Evolutionary conservation across 768 basidiomycete species (phyloP).

Genomic region (Pholiota molesta): DNA sequence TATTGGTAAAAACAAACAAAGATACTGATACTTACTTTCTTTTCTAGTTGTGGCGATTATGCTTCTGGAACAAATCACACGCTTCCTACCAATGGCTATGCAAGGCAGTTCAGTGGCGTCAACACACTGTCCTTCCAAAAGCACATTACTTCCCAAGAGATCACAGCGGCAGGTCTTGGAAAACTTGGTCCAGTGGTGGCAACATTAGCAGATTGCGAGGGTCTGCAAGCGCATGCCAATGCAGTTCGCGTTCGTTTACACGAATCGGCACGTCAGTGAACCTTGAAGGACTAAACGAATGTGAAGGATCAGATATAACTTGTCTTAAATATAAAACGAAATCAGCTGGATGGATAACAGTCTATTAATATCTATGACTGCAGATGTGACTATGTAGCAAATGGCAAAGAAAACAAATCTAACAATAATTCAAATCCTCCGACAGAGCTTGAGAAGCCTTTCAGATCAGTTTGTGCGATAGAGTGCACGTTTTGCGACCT

Average conservation of each 20-base stretch:
- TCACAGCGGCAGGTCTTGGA: conserved; percentile 76
- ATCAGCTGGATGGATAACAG: conserved; percentile 14
- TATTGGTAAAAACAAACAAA: not conserved
- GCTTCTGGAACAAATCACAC: conserved; percentile 99
- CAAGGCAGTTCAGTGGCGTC: conserved; percentile 97
- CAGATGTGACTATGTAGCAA: conserved; percentile 21
- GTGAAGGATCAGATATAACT: not conserved
- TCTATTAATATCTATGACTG: conserved; percentile 35
- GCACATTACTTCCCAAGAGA: conserved; percentile 96
- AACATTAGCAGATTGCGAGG: conserved; percentile 93
- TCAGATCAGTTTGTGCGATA: conserved; percentile 79
- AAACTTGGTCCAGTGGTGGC: conserved; percentile 85
- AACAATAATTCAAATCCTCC: not conserved
- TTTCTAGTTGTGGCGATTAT: conserved; percentile 90
- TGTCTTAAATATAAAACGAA: not conserved
- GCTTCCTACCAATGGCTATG: conserved; percentile 94
- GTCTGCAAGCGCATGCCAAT: conserved; percentile 92
- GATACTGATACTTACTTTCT: conserved; percentile 5
- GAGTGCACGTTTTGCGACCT: conserved; percentile 92
- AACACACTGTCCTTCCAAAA: conserved; percentile 98
- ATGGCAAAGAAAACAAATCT: conserved; percentile 1
- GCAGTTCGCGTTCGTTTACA: conserved; percentile 86
- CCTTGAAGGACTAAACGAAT: not conserved
- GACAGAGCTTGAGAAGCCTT: conserved; percentile 9
- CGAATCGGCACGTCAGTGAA: conserved; percentile 8